Evolutionary conservation across 169 alveolate species (phyloP).

Genomic region (Plasmodium inui): DNA sequence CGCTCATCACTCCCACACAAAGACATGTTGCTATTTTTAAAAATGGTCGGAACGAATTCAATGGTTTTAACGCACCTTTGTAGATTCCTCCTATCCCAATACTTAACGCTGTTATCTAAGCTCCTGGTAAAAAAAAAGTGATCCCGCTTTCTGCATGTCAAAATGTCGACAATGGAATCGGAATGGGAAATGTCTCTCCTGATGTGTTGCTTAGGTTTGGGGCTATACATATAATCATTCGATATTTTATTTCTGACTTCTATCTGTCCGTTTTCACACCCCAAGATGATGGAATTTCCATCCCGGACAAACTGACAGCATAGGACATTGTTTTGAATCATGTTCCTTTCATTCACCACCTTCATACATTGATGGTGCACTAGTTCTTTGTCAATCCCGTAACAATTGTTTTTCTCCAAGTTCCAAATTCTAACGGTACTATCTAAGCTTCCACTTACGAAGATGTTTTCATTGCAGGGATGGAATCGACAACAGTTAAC

Average conservation of each 20-base stretch:
- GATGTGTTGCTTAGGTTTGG: not conserved
- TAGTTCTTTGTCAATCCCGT: constrained; percentile 46
- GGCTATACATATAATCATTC: constrained; percentile 37
- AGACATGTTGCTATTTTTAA: constrained; percentile 33
- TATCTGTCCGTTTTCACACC: constrained; percentile 43
- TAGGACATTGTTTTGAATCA: constrained; percentile 29
- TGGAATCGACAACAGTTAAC: constrained; percentile 79
- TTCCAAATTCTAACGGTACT: constrained; percentile 84
- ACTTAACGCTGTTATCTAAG: constrained; percentile 33
- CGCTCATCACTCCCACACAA: constrained; percentile 15
- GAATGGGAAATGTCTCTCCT: constrained; percentile 6
- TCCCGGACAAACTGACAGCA: constrained; percentile 35
- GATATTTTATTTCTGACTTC: constrained; percentile 63
- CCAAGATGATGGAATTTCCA: constrained; percentile 45
- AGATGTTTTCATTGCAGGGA: constrained; percentile 71
- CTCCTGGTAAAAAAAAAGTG: constrained; percentile 48
- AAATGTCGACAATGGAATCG: constrained; percentile 33
- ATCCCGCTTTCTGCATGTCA: constrained; percentile 27
- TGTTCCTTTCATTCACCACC: constrained; percentile 45
- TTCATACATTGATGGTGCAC: constrained; percentile 55
- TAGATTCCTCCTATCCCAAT: constrained; percentile 58
- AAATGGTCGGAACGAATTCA: constrained; percentile 5
- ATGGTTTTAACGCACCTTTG: constrained; percentile 6
- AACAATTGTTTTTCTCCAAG: constrained; percentile 54
- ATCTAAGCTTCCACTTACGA: constrained; percentile 81